These are phyloP conservation scores for Naematelia aurantialba DNA, from an alignment of 768 basidiomycete species.

Conservation along the genomic window DNA sequence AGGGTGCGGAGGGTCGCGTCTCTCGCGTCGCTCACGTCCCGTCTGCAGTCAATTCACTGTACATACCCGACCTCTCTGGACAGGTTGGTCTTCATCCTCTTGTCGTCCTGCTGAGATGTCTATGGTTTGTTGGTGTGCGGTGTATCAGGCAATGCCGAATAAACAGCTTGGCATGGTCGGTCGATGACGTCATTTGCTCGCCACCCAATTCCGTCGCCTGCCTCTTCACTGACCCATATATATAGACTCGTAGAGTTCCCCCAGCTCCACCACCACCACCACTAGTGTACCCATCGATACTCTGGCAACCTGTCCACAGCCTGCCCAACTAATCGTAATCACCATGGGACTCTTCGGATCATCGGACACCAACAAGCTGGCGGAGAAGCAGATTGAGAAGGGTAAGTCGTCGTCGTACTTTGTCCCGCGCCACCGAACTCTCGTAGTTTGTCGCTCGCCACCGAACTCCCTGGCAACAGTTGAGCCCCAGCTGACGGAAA, in stretches of 20 bases:
- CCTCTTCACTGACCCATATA: no score
- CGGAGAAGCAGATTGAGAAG: slow-evolving; percentile 41
- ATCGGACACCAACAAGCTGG: slow-evolving; percentile 36
- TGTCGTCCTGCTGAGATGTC: no score
- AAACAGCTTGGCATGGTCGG: background rate
- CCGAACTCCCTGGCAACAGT: no score
- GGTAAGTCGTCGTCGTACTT: slow-evolving; percentile 19
- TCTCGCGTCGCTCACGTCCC: background rate
- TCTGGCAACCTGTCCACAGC: no score
- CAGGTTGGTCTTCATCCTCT: no score
- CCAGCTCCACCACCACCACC: no score
- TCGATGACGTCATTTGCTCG: slow-evolving; percentile 24
- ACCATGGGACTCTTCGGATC: slow-evolving; percentile 44
- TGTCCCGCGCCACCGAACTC: background rate
- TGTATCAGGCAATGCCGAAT: background rate
- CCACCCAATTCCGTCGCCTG: background rate
- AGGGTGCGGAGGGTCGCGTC: background rate
- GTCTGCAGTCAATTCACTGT: background rate
- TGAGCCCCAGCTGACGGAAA: background rate
- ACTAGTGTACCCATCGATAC: no score
- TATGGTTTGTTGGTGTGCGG: no score
- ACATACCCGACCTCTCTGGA: background rate
- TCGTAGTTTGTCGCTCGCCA: background rate
- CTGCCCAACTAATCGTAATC: no score
- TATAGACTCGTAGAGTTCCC: background rate